Base-by-base conservation (phyloP, 2,329 filamentous ascomycete genomes). In the Calonectria multiphialidica region DNA sequence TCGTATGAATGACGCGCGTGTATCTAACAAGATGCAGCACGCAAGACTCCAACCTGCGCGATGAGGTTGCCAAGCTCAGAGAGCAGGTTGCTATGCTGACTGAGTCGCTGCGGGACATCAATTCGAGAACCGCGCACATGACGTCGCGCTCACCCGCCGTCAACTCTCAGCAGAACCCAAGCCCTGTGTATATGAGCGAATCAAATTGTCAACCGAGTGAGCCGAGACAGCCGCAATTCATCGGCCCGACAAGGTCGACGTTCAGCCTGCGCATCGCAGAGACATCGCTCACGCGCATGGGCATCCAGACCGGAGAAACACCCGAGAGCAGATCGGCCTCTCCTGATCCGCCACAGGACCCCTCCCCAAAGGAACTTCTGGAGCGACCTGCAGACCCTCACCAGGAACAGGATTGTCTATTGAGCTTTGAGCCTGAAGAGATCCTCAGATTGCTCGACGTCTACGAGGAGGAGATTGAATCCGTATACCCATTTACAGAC, bases 391-490 rank as follows among this genome's bases (percentile, higher is more conserved):
- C 21, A 35, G 40, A 57, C 33, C 18, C 40, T 12, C 30, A 59
- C 3, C 49, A 40, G 1, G 68, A 59, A 15, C 25, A 53, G n/a
- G 68, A 70, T 30, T 65, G 61, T n/a, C 37, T 70, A 13, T n/a
- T 70, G 23, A 59, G 10, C n/a, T 70, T 70, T 40, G 68, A 70
- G 18, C 49, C 50, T 9, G 68, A 70, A 1, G 68, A 70, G 50
- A 21, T 70, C 9, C 61, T 57, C 13, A 28, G 68, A 16, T 40
- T 70, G 5, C 30, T 70, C 21, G 61, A 70, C 9, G 80, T 82
- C 3, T 86, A 82, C 25, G 79, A 82, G n/a, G 84, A 86, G 59
- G 84, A 85, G 49, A 80, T 85, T 30, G 84, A 85, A 30, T 80
- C 80, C 0, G 79, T 84, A 0, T 83, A 84, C 42, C 83, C 83